Evolutionary conservation across 257 asterid genomes (phyloP).

Genomic region (Solanum piurae): DNA sequence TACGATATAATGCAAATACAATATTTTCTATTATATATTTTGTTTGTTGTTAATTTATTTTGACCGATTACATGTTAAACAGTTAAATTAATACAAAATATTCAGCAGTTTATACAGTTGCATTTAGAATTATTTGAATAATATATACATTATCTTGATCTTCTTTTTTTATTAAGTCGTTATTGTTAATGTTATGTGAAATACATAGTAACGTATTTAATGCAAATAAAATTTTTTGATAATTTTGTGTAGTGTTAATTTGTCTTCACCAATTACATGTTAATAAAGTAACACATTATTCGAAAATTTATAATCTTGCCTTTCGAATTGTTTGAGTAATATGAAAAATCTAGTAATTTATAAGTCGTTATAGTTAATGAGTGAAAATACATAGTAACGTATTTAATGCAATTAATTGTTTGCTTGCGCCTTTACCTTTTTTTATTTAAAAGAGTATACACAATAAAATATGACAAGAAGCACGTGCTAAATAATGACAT

Average conservation of each 20-base stretch:
- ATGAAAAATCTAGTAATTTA: background rate
- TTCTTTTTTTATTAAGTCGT: background rate
- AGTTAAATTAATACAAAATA: background rate
- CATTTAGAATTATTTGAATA: background rate
- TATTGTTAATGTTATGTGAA: background rate
- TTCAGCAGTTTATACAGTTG: background rate
- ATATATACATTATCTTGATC: background rate
- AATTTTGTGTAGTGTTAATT: too few species aligned
- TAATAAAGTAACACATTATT: too few species aligned
- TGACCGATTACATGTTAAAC: background rate
- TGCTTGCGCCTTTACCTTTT: too few species aligned
- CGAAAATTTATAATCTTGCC: background rate
- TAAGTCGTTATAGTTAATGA: background rate
- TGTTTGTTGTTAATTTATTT: background rate
- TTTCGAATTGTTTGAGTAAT: background rate
- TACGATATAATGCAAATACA: background rate
- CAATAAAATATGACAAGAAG: too few species aligned
- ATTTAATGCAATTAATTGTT: too few species aligned
- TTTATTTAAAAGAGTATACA: rapidly evolving
- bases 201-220: too few species aligned
- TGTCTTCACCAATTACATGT: background rate
- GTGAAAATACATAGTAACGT: background rate
- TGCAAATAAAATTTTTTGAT: background rate
- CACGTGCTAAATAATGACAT: background rate
- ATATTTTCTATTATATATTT: background rate